These are phyloP conservation scores for Picea mariana DNA, from an alignment of 83 land plant species.

Conservation along the genomic window DNA sequence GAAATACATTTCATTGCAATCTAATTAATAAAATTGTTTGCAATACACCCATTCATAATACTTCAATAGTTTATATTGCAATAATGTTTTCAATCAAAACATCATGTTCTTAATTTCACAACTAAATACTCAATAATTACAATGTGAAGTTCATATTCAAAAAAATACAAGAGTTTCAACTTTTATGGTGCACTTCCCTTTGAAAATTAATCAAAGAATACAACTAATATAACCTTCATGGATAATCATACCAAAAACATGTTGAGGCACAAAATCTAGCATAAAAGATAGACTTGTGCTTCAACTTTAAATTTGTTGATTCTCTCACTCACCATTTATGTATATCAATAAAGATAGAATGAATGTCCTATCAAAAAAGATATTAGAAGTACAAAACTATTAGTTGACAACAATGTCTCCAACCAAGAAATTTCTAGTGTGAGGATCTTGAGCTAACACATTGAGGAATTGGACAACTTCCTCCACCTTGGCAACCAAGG, in stretches of 20 bases:
- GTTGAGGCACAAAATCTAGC: not conserved
- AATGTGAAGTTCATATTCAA: not conserved
- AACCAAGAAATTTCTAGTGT: not conserved
- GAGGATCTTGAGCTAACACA: not conserved
- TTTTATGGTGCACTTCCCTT: not conserved
- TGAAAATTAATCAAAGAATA: slow-evolving; percentile 11
- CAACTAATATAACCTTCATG: not conserved
- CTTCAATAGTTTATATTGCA: not conserved
- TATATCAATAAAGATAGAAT: not conserved
- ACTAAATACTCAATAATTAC: not conserved
- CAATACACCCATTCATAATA: not conserved
- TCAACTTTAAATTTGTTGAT: not conserved
- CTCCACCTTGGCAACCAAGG: slow-evolving; percentile 62
- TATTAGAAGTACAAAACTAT: not conserved
- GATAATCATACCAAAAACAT: not conserved
- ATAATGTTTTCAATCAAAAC: not conserved
- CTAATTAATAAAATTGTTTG: too few species aligned
- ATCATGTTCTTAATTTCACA: not conserved
- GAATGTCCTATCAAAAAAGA: slow-evolving; percentile 14
- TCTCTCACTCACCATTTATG: slow-evolving; percentile 1
- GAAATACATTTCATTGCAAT: too few species aligned
- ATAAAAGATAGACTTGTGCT: not conserved
- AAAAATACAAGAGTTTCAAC: not conserved
- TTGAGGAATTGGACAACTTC: slow-evolving; percentile 76
- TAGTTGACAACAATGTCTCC: not conserved